A percentile compares a stretch with the other conserved stretches of the same genome.
phyloP scores from a whole-genome alignment of 176 grass and related monocot species.

The Carex kokanica region DNA sequence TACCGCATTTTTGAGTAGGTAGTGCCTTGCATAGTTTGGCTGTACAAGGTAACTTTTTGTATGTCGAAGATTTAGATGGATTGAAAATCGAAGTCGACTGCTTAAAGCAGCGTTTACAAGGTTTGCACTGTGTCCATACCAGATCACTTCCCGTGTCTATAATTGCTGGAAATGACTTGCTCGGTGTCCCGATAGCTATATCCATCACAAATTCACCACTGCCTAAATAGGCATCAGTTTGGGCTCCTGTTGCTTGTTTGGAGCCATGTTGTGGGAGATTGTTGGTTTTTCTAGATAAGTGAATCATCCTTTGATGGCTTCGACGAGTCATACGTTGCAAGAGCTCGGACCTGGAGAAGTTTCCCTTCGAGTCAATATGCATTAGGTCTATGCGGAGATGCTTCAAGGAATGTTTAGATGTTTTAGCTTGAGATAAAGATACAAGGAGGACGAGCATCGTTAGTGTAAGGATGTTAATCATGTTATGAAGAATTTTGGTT shows the following conservation, averaged over 20 bases:
- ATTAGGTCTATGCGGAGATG: constrained; percentile 58
- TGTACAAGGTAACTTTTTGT: constrained; percentile 45
- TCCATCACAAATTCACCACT: constrained; percentile 65
- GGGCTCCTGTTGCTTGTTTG: constrained; percentile 40
- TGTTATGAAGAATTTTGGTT: constrained; percentile 28
- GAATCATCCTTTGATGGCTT: constrained; percentile 53
- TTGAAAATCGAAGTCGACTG: constrained; percentile 50
- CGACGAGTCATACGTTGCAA: constrained; percentile 41
- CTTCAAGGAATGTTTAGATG: not conserved
- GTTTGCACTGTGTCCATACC: constrained; percentile 80
- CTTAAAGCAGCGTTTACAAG: constrained; percentile 48
- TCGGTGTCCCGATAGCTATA: constrained; percentile 57
- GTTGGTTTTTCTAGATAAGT: constrained; percentile 34
- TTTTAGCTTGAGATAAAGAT: not conserved
- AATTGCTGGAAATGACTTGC: constrained; percentile 45
- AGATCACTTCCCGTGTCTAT: constrained; percentile 84
- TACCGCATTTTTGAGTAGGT: no score
- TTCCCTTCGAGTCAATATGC: constrained; percentile 60
- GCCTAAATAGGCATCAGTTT: constrained; percentile 40
- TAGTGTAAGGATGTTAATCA: constrained; percentile 23
- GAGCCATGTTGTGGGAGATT: not conserved
- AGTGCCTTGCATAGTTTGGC: no score
- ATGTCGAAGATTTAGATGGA: constrained; percentile 62
- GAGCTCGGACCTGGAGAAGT: constrained; percentile 56
- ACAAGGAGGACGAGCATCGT: not conserved